Conservation (phyloP, 441 rosid species). For the Erodium trifolium region DNA sequence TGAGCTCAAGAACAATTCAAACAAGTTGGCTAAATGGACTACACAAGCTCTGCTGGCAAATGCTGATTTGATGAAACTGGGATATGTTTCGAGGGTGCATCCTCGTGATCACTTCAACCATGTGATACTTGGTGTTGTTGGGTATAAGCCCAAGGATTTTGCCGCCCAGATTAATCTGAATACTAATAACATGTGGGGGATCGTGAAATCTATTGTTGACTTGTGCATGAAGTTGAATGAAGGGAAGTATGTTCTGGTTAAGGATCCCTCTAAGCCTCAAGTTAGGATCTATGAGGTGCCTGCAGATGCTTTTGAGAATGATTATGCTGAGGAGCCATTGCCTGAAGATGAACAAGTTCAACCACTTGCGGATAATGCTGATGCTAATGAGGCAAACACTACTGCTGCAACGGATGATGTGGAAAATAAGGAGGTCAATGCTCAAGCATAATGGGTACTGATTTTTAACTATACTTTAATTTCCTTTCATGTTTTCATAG, state of each 20-base stretch:
- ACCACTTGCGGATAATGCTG: constrained; percentile 51
- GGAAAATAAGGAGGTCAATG: constrained; percentile 36
- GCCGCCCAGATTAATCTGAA: constrained; percentile 55
- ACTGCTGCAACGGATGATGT: constrained; percentile 36
- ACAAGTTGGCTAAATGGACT: constrained; percentile 89
- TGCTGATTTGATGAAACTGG: constrained; percentile 91
- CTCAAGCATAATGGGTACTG: constrained; percentile 41
- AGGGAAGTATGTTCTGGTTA: constrained; percentile 85
- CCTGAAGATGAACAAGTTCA: constrained; percentile 92
- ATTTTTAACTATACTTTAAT: background rate
- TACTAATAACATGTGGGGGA: constrained; percentile 89
- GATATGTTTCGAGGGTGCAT: constrained; percentile 83
- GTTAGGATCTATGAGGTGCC: constrained; percentile 92
- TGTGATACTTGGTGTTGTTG: constrained; percentile 73
- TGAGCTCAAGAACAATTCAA: constrained; percentile 84
- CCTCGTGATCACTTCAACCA: constrained; percentile 92
- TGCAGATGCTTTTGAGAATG: constrained; percentile 85
- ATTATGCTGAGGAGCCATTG: constrained; percentile 82
- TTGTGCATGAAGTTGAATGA: constrained; percentile 86
- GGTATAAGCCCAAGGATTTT: too few relatives aligned
- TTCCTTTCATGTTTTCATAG: background rate
- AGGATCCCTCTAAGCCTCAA: constrained; percentile 89
- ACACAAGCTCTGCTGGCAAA: constrained; percentile 70
- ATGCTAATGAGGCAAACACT: constrained; percentile 34
- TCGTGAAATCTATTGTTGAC: constrained; percentile 80